Evolutionary conservation across 345 rosid genomes (phyloP), one percentile per base, ranked within the genome.

Genomic region (Dipteronia dyeriana): DNA sequence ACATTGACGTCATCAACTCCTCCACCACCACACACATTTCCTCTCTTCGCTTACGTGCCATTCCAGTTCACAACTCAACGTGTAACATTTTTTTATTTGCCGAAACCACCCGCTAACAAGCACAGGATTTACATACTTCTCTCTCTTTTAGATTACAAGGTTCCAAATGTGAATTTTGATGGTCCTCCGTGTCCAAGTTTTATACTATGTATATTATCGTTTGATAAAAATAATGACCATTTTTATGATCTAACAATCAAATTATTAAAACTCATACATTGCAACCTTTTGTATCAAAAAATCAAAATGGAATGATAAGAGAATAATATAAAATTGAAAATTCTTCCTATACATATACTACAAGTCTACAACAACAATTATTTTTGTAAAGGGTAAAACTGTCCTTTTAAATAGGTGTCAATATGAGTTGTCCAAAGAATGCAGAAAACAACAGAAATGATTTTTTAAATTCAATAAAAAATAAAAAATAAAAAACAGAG

Each of bases 1-100:
- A 71, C 54, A 2, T 7, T 59, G 39, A 53, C 78, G 80, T 82
- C 87, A 82, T 66, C 59, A 3, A 63, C 60, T 26, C 63, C 70
- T 34, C 38, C 38, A 19, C 49, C 53, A 5, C 65, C n/a, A n/a
- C 70, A 22, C 10, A 41, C 29, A 34, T n/a, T 12, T 41, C 14
- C 16, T 60, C 60, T 19, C 49, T 38, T 31, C 9, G 7, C 49
- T 67, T 68, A 41, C 79, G 63, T 74, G 38, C 6, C 54, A 41
- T 43, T 43, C 76, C 57, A 1, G 3, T 61, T 61, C 66, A 12
- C 43, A 25, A 16, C 5, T 5, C 61, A 7, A 56, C 61, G 10
- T 66, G 20, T 22, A 39, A 17, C 2, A 1, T n/a, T 60, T 14
- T 71, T 34, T 71, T 34, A 71, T 57, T 26, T 61, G 2, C 29